Conservation (phyloP, 768 basidiomycete species). For the Phaeotremella fagi region DNA sequence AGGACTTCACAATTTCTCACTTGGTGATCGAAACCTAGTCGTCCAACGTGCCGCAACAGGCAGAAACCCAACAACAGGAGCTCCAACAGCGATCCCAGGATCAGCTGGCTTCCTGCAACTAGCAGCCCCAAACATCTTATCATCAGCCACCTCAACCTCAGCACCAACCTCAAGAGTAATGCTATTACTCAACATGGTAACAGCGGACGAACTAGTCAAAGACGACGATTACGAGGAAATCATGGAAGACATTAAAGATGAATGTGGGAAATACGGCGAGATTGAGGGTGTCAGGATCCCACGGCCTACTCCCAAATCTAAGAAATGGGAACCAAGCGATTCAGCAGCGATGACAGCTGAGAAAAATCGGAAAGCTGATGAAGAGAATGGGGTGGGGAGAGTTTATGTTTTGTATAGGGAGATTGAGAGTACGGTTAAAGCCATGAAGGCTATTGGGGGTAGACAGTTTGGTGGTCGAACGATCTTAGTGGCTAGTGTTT, state of each 20-base stretch:
- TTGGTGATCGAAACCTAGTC: conserved; percentile 90
- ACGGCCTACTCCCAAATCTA: conserved; percentile 57
- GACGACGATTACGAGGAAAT: conserved; percentile 92
- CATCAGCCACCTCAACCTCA: conserved; percentile 21
- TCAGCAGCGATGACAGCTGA: conserved; percentile 66
- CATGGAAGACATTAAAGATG: conserved; percentile 76
- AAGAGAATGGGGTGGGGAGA: conserved; percentile 86
- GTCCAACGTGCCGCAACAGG: conserved; percentile 96
- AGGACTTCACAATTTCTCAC: conserved; percentile 93
- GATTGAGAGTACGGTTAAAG: conserved; percentile 60
- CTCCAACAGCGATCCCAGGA: conserved; percentile 17
- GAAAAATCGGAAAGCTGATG: conserved; percentile 49
- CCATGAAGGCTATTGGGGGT: conserved; percentile 82
- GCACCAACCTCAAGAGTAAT: conserved; percentile 77
- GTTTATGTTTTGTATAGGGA: conserved; percentile 86
- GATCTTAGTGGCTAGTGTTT: conserved; percentile 44
- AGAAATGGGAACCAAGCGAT: conserved; percentile 58
- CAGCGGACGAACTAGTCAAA: conserved; percentile 78
- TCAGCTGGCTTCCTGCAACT: conserved; percentile 24
- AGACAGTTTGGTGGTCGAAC: conserved; percentile 51
- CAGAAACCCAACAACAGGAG: conserved; percentile 22
- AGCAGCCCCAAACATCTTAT: conserved; percentile 38
- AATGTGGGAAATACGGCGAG: conserved; percentile 43
- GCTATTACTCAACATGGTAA: conserved; percentile 98
- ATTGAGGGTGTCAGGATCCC: conserved; percentile 42